Evolutionary conservation across 768 basidiomycete species (phyloP).

Genomic region (Atractiella rhizophila): DNA sequence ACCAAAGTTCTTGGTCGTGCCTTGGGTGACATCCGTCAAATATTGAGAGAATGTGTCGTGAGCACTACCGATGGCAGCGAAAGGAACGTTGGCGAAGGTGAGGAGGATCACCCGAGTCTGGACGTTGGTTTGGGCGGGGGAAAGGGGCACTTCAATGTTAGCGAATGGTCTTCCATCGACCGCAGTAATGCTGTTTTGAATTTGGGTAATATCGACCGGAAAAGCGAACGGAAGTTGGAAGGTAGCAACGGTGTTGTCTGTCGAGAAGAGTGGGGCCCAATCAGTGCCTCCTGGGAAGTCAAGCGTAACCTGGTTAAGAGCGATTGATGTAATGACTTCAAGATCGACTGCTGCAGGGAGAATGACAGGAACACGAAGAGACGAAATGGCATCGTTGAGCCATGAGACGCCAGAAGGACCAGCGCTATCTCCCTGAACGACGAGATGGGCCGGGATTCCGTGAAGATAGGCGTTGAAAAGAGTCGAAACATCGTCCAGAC

Average conservation of each 20-base stretch:
- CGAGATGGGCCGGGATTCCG: constrained; percentile 1
- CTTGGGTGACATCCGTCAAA: constrained; percentile 27
- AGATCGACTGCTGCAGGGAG: constrained; percentile 31
- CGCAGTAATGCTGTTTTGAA: constrained; percentile 28
- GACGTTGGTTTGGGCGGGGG: constrained; percentile 37
- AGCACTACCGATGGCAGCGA: constrained; percentile 30
- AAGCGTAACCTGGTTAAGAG: constrained; percentile 34
- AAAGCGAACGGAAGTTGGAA: constrained; percentile 47
- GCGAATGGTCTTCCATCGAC: constrained; percentile 25
- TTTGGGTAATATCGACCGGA: constrained; percentile 38
- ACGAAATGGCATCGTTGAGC: constrained; percentile 46
- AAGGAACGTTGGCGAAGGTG: constrained; percentile 35
- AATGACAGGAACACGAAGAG: constrained; percentile 32
- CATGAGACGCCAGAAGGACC: constrained; percentile 29
- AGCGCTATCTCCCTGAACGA: constrained; percentile 20
- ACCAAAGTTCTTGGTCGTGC: constrained; percentile 6
- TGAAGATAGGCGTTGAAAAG: constrained; percentile 44
- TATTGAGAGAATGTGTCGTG: constrained; percentile 35
- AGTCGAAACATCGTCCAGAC: constrained; percentile 30
- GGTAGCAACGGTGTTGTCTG: constrained; percentile 34
- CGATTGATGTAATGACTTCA: constrained; percentile 39
- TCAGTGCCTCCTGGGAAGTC: constrained; percentile 35
- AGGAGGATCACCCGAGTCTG: constrained; percentile 35
- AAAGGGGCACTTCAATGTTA: constrained; percentile 34
- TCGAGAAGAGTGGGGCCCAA: constrained; percentile 35